phyloP scores from a whole-genome alignment of 495 filamentous ascomycete genomes.

The Penicillium cosmopolitanum region DNA sequence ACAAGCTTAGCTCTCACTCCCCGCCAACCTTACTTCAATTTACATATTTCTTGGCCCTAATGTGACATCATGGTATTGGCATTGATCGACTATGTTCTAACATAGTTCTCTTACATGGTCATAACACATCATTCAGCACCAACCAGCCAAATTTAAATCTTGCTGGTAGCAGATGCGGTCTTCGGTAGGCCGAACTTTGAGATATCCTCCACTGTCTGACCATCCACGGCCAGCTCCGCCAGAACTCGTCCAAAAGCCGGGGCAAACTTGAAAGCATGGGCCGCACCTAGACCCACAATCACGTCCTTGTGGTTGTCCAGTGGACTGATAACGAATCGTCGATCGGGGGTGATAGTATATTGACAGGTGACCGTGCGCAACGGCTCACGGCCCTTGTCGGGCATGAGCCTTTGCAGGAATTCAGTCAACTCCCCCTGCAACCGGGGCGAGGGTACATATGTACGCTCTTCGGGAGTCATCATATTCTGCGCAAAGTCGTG shows the following conservation, averaged over 20 bases:
- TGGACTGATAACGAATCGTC: slow-evolving; percentile 34
- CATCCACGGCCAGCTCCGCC: slow-evolving; percentile 35
- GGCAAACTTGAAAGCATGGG: slow-evolving; percentile 38
- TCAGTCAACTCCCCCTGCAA: slow-evolving; percentile 23
- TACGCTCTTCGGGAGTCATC: slow-evolving; percentile 34
- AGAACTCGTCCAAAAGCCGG: slow-evolving; percentile 35
- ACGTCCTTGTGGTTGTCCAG: slow-evolving; percentile 28
- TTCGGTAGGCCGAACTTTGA: slow-evolving; percentile 29
- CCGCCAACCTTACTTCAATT: neutral
- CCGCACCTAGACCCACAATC: slow-evolving; percentile 33
- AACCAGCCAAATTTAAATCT: slow-evolving; percentile 10
- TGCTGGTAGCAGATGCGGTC: slow-evolving; percentile 9
- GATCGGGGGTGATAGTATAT: slow-evolving; percentile 34
- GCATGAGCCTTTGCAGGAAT: slow-evolving; percentile 29
- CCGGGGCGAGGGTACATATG: slow-evolving; percentile 30
- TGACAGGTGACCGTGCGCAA: slow-evolving; percentile 36
- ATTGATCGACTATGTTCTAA: neutral
- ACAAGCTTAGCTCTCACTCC: neutral
- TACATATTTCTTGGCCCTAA: neutral
- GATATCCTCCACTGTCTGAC: slow-evolving; percentile 32
- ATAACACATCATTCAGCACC: neutral
- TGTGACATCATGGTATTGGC: slow-evolving; percentile 4
- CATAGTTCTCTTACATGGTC: neutral
- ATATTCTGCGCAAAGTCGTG: slow-evolving; percentile 33
- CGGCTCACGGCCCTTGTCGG: slow-evolving; percentile 27